phyloP scores from a whole-genome alignment of 2,329 filamentous ascomycete genomes.

The Graphiopsis chlorocephala region DNA sequence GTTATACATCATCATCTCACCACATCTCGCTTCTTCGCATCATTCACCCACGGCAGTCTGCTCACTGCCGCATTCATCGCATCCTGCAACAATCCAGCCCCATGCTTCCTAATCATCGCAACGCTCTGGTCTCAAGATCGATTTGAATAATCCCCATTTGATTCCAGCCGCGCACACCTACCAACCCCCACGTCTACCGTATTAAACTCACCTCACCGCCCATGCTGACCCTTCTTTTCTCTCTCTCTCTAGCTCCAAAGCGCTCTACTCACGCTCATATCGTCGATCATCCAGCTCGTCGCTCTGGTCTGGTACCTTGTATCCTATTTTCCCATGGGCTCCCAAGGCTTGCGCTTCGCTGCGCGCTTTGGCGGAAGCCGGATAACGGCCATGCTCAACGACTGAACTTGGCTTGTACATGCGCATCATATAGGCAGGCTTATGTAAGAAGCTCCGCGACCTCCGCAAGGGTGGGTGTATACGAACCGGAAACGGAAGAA shows the following conservation, averaged over 20 bases:
- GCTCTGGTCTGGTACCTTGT: conserved; percentile 89
- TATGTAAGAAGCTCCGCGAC: background rate
- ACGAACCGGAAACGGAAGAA: background rate
- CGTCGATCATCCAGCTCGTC: conserved; percentile 77
- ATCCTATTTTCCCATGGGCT: conserved; percentile 97
- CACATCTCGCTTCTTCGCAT: conserved; percentile 15
- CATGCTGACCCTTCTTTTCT: conserved; percentile 16
- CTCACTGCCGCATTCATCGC: conserved; percentile 16
- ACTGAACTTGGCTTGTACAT: conserved; percentile 44
- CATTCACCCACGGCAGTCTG: conserved; percentile 9
- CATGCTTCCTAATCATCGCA: conserved; percentile 19
- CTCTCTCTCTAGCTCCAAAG: conserved; percentile 72
- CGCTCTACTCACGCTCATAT: conserved; percentile 79
- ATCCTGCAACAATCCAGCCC: conserved; percentile 18
- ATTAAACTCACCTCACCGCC: conserved; percentile 3
- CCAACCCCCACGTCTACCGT: conserved; percentile 12
- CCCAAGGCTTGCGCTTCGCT: conserved; percentile 79
- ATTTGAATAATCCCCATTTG: background rate
- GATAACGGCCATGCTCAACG: conserved; percentile 83
- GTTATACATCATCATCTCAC: conserved; percentile 40
- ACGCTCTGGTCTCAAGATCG: background rate
- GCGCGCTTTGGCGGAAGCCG: conserved; percentile 81
- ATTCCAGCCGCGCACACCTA: background rate
- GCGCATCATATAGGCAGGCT: background rate
- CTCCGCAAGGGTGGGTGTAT: background rate